phyloP scores from a whole-genome alignment of 176 grass and related monocot genomes.

The Zoysia japonica region DNA sequence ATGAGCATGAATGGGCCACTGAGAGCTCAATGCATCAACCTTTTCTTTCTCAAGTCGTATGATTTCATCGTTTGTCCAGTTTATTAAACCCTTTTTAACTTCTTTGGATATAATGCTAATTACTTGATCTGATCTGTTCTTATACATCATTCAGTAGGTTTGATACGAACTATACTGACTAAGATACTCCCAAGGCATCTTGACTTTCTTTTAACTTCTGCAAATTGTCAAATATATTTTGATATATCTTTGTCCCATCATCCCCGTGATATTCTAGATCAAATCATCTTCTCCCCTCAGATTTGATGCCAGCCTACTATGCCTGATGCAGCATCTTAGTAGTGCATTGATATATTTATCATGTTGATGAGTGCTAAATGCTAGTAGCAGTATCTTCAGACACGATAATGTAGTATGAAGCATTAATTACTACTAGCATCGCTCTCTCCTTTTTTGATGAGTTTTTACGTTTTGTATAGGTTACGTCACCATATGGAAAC shows the following conservation, averaged over 20 bases:
- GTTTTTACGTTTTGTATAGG: constrained; percentile 49
- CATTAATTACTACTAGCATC: neutral
- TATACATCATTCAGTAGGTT: neutral
- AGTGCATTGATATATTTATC: neutral
- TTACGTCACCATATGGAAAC: constrained; percentile 88
- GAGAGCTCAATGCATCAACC: neutral
- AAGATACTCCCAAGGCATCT: neutral
- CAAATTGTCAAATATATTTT: neutral
- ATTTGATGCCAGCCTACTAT: neutral
- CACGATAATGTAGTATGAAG: constrained; percentile 7
- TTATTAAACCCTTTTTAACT: neutral
- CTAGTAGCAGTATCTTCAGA: neutral
- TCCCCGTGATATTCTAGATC: neutral
- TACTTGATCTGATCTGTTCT: neutral
- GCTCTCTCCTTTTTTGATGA: neutral
- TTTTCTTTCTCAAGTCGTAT: neutral
- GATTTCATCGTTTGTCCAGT: neutral
- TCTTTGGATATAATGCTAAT: neutral
- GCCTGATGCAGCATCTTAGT: neutral
- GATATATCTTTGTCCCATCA: neutral
- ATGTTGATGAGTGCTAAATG: neutral
- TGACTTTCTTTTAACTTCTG: neutral
- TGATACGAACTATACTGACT: neutral
- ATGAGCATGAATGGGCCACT: neutral
- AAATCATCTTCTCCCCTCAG: neutral